These are phyloP conservation scores for Leucogyrophana mollusca DNA, from an alignment of 768 basidiomycete species.

Conservation along the genomic window DNA sequence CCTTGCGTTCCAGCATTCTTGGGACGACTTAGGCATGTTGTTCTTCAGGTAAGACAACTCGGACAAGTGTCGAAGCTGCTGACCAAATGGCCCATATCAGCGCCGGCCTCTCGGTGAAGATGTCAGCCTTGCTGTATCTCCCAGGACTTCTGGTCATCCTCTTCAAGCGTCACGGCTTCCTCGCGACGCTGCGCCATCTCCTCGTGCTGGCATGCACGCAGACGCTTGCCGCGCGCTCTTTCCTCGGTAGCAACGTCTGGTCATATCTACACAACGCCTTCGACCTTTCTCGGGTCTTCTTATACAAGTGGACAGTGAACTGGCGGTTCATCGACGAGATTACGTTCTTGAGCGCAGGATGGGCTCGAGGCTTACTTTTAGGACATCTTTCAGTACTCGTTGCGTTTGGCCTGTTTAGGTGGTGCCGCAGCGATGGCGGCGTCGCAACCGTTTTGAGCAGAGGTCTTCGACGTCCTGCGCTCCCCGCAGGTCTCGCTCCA, in stretches of 20 bases:
- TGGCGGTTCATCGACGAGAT: slow-evolving; percentile 86
- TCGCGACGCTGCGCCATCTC: slow-evolving; percentile 50
- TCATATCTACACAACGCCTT: slow-evolving; percentile 80
- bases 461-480: slow-evolving; percentile 50
- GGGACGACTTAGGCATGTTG: slow-evolving; percentile 61
- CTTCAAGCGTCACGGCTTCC: slow-evolving; percentile 69
- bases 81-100: slow-evolving; percentile 7
- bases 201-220: slow-evolving; percentile 42
- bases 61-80: neutral
- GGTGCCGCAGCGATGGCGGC: slow-evolving; percentile 79
- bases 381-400: slow-evolving; percentile 62
- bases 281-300: slow-evolving; percentile 82
- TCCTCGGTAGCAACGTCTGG: slow-evolving; percentile 56
- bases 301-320: slow-evolving; percentile 98
- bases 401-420: slow-evolving; percentile 67
- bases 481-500: slow-evolving; percentile 43
- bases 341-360: slow-evolving; percentile 65
- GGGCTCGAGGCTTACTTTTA: slow-evolving; percentile 61
- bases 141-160: slow-evolving; percentile 84
- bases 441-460: slow-evolving; percentile 50
- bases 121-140: slow-evolving; percentile 89
- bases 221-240: slow-evolving; percentile 64
- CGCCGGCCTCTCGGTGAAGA: slow-evolving; percentile 84
- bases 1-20: slow-evolving; percentile 56
- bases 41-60: slow-evolving; percentile 65